These are phyloP conservation scores for Pichia sp. DNA, from an alignment of 1,139 yeast species.

Conservation along the genomic window DNA sequence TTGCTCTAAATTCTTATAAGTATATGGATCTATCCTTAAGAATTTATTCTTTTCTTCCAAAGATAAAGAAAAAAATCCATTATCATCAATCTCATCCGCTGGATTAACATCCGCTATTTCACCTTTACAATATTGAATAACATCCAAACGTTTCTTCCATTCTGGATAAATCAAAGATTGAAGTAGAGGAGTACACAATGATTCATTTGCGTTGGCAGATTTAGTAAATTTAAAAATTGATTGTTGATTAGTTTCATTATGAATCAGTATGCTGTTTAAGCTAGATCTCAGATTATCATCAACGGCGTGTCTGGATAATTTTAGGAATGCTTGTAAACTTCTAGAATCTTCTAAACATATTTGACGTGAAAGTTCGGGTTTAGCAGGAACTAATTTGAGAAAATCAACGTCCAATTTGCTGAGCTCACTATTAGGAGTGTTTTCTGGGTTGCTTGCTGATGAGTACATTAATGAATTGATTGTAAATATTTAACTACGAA, in stretches of 20 bases:
- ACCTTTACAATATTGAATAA: constrained; percentile 35
- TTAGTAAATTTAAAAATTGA: constrained; percentile 22
- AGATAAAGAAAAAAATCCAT: constrained; percentile 16
- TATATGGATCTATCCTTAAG: constrained; percentile 43
- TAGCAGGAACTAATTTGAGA: constrained; percentile 19
- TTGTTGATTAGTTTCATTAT: constrained; percentile 21
- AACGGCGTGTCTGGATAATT: constrained; percentile 36
- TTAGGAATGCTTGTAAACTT: constrained; percentile 37
- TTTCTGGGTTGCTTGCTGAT: neutral
- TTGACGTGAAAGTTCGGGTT: constrained; percentile 26
- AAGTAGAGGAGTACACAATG: constrained; percentile 32
- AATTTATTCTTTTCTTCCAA: constrained; percentile 21
- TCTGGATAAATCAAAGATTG: constrained; percentile 34
- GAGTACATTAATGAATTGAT: constrained; percentile 5
- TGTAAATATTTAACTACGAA: too few relatives aligned
- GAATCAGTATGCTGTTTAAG: constrained; percentile 32
- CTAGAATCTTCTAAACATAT: constrained; percentile 35
- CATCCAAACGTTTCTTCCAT: constrained; percentile 36
- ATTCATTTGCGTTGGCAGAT: constrained; percentile 5
- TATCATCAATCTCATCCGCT: constrained; percentile 26
- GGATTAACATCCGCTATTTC: constrained; percentile 27
- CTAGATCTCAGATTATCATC: constrained; percentile 40
- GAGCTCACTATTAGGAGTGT: neutral
- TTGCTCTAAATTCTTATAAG: constrained; percentile 33
- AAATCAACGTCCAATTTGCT: constrained; percentile 16